These are phyloP conservation scores for Buxus sempervirens DNA, from an alignment of 164 flowering plant species.

Conservation along the genomic window DNA sequence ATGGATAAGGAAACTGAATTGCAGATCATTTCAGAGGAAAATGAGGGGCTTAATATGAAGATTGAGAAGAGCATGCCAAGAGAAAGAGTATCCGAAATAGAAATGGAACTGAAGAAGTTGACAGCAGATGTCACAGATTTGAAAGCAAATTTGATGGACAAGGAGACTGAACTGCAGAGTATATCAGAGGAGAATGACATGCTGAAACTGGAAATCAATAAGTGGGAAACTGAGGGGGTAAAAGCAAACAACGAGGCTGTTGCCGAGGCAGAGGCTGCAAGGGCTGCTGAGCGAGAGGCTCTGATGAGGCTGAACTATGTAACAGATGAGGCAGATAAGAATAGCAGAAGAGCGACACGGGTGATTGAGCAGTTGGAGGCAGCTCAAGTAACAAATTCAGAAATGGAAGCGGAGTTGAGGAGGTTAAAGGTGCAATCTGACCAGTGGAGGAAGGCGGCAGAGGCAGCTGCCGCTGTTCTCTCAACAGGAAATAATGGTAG, in stretches of 20 bases:
- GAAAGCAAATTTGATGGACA: constrained; percentile 57
- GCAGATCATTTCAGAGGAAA: constrained; percentile 68
- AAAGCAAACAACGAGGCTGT: constrained; percentile 24
- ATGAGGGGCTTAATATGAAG: constrained; percentile 46
- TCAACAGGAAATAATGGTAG: constrained; percentile 64
- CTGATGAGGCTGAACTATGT: constrained; percentile 46
- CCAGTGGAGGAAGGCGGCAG: constrained; percentile 99
- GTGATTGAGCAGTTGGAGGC: constrained; percentile 79
- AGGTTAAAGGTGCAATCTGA: constrained; percentile 85
- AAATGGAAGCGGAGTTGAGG: constrained; percentile 82
- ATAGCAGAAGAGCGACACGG: constrained; percentile 41
- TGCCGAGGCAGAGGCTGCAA: constrained; percentile 41
- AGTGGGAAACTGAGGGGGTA: constrained; percentile 30
- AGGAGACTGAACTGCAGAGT: constrained; percentile 65
- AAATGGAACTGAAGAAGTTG: constrained; percentile 36
- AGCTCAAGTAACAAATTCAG: constrained; percentile 57
- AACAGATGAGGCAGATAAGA: constrained; percentile 69
- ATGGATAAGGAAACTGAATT: constrained; percentile 86
- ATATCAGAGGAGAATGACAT: constrained; percentile 62
- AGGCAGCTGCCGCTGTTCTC: constrained; percentile 88
- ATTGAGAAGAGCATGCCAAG: constrained; percentile 29
- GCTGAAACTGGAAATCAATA: constrained; percentile 47
- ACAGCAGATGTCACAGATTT: constrained; percentile 37
- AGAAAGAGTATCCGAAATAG: constrained; percentile 34
- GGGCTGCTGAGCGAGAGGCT: constrained; percentile 58